Conservation (phyloP, 1,139 yeast genomes). For the Scheffersomyces parashehatae region DNA sequence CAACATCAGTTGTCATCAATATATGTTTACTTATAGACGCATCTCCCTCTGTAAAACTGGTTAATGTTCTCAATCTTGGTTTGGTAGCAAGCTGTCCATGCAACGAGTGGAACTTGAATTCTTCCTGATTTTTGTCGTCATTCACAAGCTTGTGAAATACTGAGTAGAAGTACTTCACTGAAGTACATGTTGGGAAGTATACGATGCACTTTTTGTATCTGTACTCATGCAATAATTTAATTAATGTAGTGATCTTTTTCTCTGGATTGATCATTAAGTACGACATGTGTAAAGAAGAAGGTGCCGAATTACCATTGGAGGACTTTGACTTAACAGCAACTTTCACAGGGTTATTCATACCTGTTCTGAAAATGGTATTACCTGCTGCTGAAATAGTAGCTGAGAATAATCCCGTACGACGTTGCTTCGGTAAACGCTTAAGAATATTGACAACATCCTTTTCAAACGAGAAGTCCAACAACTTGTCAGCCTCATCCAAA, state of each 20-base stretch:
- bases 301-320: conserved; percentile 41
- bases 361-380: conserved; percentile 65
- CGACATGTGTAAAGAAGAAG: conserved; percentile 63
- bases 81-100: conserved; percentile 84
- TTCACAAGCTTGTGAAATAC: conserved; percentile 41
- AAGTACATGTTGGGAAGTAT: conserved; percentile 86
- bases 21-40: conserved; percentile 51
- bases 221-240: conserved; percentile 54
- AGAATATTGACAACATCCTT: conserved; percentile 68
- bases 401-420: conserved; percentile 90
- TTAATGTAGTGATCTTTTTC: conserved; percentile 56
- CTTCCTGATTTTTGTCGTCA: conserved; percentile 18
- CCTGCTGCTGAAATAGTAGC: conserved; percentile 89
- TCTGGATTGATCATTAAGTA: conserved; percentile 64
- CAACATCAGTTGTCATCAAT: conserved; percentile 80
- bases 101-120: conserved; percentile 57
- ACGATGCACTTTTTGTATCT: conserved; percentile 77
- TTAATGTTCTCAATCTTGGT: conserved; percentile 71
- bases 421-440: conserved; percentile 75
- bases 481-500: conserved; percentile 90
- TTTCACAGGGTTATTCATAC: conserved; percentile 87
- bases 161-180: conserved; percentile 74
- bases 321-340: conserved; percentile 64
- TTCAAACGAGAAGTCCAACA: conserved; percentile 77
- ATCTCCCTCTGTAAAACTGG: conserved; percentile 53